Evolutionary conservation across 2,329 filamentous ascomycete genomes (phyloP), one percentile per base, ranked within the genome.

Genomic region (Epichloe baconii): DNA sequence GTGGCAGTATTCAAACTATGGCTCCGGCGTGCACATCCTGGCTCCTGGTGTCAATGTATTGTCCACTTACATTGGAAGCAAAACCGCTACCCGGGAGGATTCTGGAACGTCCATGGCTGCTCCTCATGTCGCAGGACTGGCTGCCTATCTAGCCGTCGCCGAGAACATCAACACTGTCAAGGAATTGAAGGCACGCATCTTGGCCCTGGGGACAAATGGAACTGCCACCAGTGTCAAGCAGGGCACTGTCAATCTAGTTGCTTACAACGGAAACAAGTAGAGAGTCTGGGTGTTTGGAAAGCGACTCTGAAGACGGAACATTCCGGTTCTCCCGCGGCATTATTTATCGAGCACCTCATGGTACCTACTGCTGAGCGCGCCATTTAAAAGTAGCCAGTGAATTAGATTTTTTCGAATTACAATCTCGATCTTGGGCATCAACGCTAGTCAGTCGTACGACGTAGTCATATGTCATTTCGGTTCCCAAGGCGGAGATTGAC

Each of bases 21-120:
- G 77, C 5, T 35, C 52, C 1, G 34, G 57, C 12, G 66, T 80
- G 47, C 74, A 79, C 55, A 60, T 80, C 55, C 75, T 74, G 50
- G 77, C 75, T 1, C 72, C 77, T 2, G 76, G 76, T 10, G 65
- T 68, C 4, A 54, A 56, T 43, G 62, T 79, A 47, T 60, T 71
- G 14, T 75, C 71, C 42, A 62, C 78, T 2, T 78, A 69, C 68
- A 70, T 69, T 49, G 66, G 68, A 34, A 57, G 61, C 54, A 67
- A 53, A 38, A 67, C 59, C 5, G 69, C 75, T 23, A 73, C 62
- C n/a, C 66, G 66, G 46, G 69, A 60, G 31, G 70, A 80, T 58
- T 75, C 70, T 14, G 81, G 80, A 36, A 84, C 81, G 5, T 79
- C 74, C 37, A 83, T 83, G 79, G 77, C 80, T 2, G 67, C 72